Evolutionary conservation across 116 monocot genomes (phyloP), one percentile per base, ranked within the genome.

Genomic region (Papilionanthe hybrid): DNA sequence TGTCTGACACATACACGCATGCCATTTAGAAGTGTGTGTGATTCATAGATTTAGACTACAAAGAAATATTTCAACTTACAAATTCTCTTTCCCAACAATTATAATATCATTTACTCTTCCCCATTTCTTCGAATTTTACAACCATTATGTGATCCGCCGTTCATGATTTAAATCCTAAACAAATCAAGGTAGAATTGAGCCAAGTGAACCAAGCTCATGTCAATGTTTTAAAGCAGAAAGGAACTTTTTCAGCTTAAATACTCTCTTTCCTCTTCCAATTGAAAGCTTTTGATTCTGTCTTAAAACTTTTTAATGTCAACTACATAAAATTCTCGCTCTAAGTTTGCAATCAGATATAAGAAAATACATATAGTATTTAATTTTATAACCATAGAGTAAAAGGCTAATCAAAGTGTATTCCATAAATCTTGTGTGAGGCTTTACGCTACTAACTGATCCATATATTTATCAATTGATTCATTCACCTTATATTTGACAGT

Each of bases 381-480:
- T 9, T 75, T 48, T 43, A 29, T 22, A 22, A 75, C n/a, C 5
- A 37, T 37, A 22, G 75, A 49, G 75, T 10, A 48, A 43, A 75
- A 6, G n/a, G 49, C 23, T 75, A 20, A 41, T 49, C 22, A 49
- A 25, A 75, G 47, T 75, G 22, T 17, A 48, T 75, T 27, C 48
- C 20, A 49, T n/a, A 25, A n/a, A 48, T n/a, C 49, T 49, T 30
- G 37, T 75, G 47, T 75, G 75, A 75, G 25, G 41, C 22, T 48
- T 48, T 75, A 17, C n/a, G 43, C 25, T 17, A 75, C 23, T 18
- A 49, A 25, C 49, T 5, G 18, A 43, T 48, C 22, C 75, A 20
- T 75, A 48, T 45, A 48, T 75, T 42, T 43, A 22, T 75, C 48
- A 43, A 45, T 75, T 75, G 7, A 4, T 75, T 42, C 48, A 75